phyloP scores from a whole-genome alignment of 2,329 filamentous ascomycete genomes.

The Scolecobasidium constrictum region DNA sequence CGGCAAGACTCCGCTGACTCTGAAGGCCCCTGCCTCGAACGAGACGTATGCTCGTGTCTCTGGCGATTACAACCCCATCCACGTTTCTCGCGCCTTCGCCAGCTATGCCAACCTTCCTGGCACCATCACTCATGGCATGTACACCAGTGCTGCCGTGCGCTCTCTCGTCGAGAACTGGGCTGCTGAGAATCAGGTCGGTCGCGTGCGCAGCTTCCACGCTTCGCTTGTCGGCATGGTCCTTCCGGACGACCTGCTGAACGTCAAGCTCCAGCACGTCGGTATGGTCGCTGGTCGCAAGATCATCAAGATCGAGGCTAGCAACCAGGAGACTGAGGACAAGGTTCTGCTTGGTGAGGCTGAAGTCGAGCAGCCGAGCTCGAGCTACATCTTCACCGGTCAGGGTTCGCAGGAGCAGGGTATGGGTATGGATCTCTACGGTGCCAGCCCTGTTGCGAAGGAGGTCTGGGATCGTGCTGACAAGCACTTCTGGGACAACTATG shows the following conservation, averaged over 20 bases:
- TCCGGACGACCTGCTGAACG: conserved; percentile 87
- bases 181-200: conserved; percentile 95
- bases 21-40: conserved; percentile 90
- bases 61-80: conserved; percentile 97
- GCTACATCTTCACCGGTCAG: conserved; percentile 97
- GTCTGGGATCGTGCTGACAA: conserved; percentile 89
- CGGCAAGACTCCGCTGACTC: conserved; percentile 76
- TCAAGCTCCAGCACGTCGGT: conserved; percentile 90
- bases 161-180: conserved; percentile 98
- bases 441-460: conserved; percentile 86
- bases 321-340: conserved; percentile 93
- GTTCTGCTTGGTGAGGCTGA: conserved; percentile 91
- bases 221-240: conserved; percentile 97
- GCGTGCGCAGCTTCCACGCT: conserved; percentile 94
- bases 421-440: conserved; percentile 97
- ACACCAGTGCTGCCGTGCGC: conserved; percentile 91
- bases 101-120: conserved; percentile 91
- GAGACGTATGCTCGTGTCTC: conserved; percentile 97
- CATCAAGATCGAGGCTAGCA: conserved; percentile 95
- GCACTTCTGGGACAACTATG: conserved; percentile 98
- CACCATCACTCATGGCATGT: conserved; percentile 99
- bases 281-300: conserved; percentile 99
- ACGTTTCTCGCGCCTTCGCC: conserved; percentile 93
- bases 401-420: conserved; percentile 98
- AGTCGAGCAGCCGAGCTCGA: conserved; percentile 91